Evolutionary conservation across 192 early-diverging fungal species (phyloP).

Genomic region (Coemansia sp.): DNA sequence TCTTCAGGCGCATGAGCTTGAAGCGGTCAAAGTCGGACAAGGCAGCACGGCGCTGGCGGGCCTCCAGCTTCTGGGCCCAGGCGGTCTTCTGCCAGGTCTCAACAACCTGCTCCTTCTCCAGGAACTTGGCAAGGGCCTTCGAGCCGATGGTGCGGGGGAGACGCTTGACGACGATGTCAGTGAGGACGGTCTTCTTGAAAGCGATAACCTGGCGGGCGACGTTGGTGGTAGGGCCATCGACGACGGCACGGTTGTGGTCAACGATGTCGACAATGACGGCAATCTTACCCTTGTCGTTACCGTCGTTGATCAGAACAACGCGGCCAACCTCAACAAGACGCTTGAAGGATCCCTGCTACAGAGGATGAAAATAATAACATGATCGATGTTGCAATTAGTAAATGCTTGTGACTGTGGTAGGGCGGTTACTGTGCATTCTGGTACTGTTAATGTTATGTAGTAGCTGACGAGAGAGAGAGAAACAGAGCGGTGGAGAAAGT

Average conservation of each 20-base stretch:
- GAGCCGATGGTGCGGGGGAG: constrained; percentile 82
- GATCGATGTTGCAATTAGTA: neutral
- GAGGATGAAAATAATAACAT: neutral
- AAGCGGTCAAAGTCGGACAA: constrained; percentile 97
- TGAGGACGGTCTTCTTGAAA: constrained; percentile 90
- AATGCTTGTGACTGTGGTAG: no score
- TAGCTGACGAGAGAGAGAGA: no score
- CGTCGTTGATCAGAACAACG: constrained; percentile 95
- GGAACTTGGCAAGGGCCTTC: constrained; percentile 69
- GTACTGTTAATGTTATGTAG: no score
- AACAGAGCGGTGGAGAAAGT: no score
- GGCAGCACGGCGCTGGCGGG: constrained; percentile 71
- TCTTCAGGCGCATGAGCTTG: constrained; percentile 94
- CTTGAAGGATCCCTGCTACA: constrained; percentile 67
- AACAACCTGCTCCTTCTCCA: constrained; percentile 82
- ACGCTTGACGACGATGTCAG: constrained; percentile 79
- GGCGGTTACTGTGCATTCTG: no score
- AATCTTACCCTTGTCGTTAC: constrained; percentile 93
- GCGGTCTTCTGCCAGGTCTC: constrained; percentile 83
- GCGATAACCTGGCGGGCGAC: constrained; percentile 83
- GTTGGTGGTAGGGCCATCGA: constrained; percentile 96
- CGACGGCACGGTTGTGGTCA: constrained; percentile 96
- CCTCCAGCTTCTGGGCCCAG: constrained; percentile 96
- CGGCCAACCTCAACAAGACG: constrained; percentile 97
- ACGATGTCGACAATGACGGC: constrained; percentile 99